These are phyloP conservation scores for Mortierella antarctica DNA, from an alignment of 192 early-diverging fungal genomes.

Conservation along the genomic window DNA sequence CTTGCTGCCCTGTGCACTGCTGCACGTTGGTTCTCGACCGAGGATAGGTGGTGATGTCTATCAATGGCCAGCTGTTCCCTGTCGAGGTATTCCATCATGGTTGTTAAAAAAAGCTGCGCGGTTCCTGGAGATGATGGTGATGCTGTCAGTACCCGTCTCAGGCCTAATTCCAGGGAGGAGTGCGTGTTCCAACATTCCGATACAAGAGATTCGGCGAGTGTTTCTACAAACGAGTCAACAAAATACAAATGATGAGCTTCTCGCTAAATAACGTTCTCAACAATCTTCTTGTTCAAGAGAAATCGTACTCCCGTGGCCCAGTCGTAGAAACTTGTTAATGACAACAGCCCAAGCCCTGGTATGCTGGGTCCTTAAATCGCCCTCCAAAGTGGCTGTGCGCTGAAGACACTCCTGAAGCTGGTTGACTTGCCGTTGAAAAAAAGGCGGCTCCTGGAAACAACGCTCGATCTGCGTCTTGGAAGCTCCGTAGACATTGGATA, in stretches of 20 bases:
- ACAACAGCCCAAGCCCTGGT: conserved; percentile 3
- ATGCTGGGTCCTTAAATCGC: background rate
- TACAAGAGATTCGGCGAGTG: conserved; percentile 8
- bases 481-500: conserved; percentile 29
- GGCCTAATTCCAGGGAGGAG: background rate
- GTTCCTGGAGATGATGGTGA: conserved; percentile 5
- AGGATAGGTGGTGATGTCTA: background rate
- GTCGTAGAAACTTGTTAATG: conserved; percentile 20
- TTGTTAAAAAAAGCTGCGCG: conserved; percentile 7
- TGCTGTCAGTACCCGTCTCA: conserved; percentile 6
- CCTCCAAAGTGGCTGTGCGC: background rate
- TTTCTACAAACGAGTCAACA: conserved; percentile 5
- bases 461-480: conserved; percentile 6
- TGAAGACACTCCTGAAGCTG: conserved; percentile 23
- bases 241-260: too few species aligned
- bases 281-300: background rate
- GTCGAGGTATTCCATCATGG: conserved; percentile 18
- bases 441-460: conserved; percentile 29
- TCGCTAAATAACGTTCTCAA: too few species aligned
- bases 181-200: conserved; percentile 15
- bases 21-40: background rate
- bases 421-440: conserved; percentile 14
- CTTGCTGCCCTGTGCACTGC: conserved; percentile 22
- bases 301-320: conserved; percentile 30
- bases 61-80: conserved; percentile 11